These are phyloP conservation scores for Mycena haematopus DNA, from an alignment of 768 basidiomycete genomes.

Conservation along the genomic window DNA sequence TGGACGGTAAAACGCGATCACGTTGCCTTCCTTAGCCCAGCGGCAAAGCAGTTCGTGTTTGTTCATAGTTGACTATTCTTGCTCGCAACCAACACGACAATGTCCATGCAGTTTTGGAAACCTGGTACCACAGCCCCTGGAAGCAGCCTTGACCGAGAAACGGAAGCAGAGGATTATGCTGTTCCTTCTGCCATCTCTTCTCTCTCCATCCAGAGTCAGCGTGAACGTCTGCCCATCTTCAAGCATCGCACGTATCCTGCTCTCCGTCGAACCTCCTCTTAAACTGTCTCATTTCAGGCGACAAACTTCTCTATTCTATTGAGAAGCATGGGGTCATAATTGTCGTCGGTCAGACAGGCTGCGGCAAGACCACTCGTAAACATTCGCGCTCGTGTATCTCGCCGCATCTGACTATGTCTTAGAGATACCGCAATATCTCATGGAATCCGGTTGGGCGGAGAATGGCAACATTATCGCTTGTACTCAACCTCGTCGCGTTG, in stretches of 20 bases:
- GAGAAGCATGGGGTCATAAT: slow-evolving; percentile 87
- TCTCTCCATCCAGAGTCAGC: slow-evolving; percentile 73
- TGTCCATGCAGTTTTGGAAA: slow-evolving; percentile 86
- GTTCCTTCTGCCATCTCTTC: slow-evolving; percentile 68
- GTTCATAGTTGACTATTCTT: neutral
- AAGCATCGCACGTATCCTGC: slow-evolving; percentile 71
- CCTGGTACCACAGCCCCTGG: slow-evolving; percentile 87
- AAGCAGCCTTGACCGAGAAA: slow-evolving; percentile 83
- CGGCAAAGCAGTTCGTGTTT: no score
- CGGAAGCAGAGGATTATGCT: slow-evolving; percentile 76
- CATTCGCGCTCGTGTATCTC: slow-evolving; percentile 25
- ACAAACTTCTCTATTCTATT: slow-evolving; percentile 81
- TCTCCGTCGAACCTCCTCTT: slow-evolving; percentile 10
- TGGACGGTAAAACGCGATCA: slow-evolving; percentile 11
- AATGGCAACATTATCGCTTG: slow-evolving; percentile 88
- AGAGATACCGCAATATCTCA: slow-evolving; percentile 96
- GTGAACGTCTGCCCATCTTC: slow-evolving; percentile 87
- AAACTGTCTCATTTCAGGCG: slow-evolving; percentile 51
- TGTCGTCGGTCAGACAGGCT: slow-evolving; percentile 94
- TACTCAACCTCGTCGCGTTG: slow-evolving; percentile 91
- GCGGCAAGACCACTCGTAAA: slow-evolving; percentile 97
- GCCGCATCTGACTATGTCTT: slow-evolving; percentile 28
- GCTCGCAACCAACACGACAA: slow-evolving; percentile 30
- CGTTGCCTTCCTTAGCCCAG: no score
- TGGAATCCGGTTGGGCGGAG: slow-evolving; percentile 91